Conservation (phyloP, 2,329 filamentous ascomycete species). For the Microcyclosporella mali region DNA sequence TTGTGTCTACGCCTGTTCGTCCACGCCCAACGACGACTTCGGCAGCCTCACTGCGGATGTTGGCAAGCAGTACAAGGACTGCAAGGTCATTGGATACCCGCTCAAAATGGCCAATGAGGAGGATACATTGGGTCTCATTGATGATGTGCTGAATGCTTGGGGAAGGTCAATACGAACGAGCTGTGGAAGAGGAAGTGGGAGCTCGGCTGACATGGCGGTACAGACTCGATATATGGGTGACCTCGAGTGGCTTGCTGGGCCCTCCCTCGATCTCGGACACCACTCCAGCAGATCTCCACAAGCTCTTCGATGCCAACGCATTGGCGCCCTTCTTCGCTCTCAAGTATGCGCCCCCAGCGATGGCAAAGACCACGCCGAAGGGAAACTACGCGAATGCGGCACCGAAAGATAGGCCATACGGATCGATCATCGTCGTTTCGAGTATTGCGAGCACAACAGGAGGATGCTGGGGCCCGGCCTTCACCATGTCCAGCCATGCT, state of each 20-base stretch:
- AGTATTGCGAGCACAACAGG: conserved; percentile 52
- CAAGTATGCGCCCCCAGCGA: conserved; percentile 59
- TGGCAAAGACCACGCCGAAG: conserved; percentile 53
- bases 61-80: conserved; percentile 41
- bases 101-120: conserved; percentile 55
- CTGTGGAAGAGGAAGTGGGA: neutral
- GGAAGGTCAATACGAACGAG: conserved; percentile 33
- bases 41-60: conserved; percentile 39
- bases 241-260: conserved; percentile 52
- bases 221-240: conserved; percentile 57
- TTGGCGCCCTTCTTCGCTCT: conserved; percentile 60
- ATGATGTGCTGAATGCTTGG: conserved; percentile 57
- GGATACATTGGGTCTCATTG: conserved; percentile 54
- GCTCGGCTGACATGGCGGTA: conserved; percentile 10
- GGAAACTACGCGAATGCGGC: conserved; percentile 55
- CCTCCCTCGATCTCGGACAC: conserved; percentile 53
- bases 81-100: conserved; percentile 56
- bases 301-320: conserved; percentile 55
- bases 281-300: conserved; percentile 50
- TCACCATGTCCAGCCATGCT: conserved; percentile 56
- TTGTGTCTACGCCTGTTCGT: conserved; percentile 56
- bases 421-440: conserved; percentile 57
- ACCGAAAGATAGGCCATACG: conserved; percentile 55
- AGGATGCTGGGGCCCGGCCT: conserved; percentile 55
- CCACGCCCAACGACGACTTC: conserved; percentile 37